phyloP scores from a whole-genome alignment of 179 eudicot species.

The Camellia oleifera region DNA sequence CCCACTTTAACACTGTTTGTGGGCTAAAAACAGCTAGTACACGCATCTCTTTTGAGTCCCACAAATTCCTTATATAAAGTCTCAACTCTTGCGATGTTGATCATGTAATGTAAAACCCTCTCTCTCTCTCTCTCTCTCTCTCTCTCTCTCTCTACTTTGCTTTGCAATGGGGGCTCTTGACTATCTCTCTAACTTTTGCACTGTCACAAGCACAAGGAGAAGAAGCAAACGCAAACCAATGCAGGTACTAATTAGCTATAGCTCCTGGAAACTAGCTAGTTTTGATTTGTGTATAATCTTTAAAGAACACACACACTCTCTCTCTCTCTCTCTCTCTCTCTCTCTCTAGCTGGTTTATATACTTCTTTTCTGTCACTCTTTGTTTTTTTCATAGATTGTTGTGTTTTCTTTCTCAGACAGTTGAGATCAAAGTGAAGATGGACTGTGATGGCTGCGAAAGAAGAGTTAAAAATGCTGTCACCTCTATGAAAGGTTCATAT shows the following conservation, averaged over 20 bases:
- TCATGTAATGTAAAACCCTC: neutral
- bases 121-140: conserved; percentile 11
- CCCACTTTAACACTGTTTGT: conserved; percentile 19
- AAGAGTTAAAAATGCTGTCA: conserved; percentile 73
- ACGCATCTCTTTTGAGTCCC: neutral
- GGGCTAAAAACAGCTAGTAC: neutral
- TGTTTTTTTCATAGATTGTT: neutral
- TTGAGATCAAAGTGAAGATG: conserved; percentile 89
- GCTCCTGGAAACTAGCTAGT: neutral
- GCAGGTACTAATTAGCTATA: conserved; percentile 48
- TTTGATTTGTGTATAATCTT: neutral
- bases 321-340: neutral
- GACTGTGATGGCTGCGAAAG: conserved; percentile 96
- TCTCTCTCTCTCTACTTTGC: conserved; percentile 8
- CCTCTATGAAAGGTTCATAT: conserved; percentile 63
- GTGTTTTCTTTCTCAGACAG: conserved; percentile 49
- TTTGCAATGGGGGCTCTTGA: conserved; percentile 75
- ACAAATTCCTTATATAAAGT: neutral
- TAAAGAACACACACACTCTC: neutral
- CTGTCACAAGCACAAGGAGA: conserved; percentile 53
- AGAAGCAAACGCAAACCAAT: conserved; percentile 67
- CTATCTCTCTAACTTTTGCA: conserved; percentile 75
- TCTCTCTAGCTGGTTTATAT: neutral
- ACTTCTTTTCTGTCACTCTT: neutral
- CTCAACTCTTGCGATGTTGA: neutral